phyloP scores from a whole-genome alignment of 1,284 basidiomycete genomes.

The Cryptococcus amylolentus region DNA sequence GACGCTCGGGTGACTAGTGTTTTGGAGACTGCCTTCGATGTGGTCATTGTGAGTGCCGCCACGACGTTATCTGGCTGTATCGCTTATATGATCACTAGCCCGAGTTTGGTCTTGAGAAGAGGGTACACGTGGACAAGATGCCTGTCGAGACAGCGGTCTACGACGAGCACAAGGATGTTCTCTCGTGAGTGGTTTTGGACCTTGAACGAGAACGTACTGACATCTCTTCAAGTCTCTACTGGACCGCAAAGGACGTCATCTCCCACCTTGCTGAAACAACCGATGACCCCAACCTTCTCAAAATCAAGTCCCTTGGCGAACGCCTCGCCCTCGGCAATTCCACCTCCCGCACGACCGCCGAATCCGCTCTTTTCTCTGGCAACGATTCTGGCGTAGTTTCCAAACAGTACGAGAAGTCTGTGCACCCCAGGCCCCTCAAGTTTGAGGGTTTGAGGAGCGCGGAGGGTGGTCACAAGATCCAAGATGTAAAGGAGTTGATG shows the following conservation, averaged over 20 bases:
- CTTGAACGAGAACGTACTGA: conserved; percentile 29
- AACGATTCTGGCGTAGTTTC: conserved; percentile 51
- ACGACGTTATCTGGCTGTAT: not conserved
- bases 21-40: conserved; percentile 92
- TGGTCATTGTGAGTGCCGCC: conserved; percentile 54
- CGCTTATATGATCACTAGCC: conserved; percentile 49
- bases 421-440: conserved; percentile 60
- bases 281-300: conserved; percentile 88
- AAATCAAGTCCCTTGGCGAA: conserved; percentile 82
- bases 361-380: conserved; percentile 79
- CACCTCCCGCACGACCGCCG: conserved; percentile 72
- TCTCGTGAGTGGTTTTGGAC: conserved; percentile 48
- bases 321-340: conserved; percentile 60
- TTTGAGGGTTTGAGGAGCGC: conserved; percentile 75
- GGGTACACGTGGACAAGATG: conserved; percentile 98
- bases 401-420: conserved; percentile 72
- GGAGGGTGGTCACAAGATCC: conserved; percentile 76
- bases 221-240: conserved; percentile 49
- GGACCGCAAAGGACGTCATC: conserved; percentile 87
- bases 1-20: conserved; percentile 91
- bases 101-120: conserved; percentile 96
- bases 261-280: conserved; percentile 83
- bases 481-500: conserved; percentile 86
- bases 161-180: conserved; percentile 82
- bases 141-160: conserved; percentile 95